phyloP scores from a whole-genome alignment of 2,329 filamentous ascomycete species.

The Paraconiothyrium brasiliense region DNA sequence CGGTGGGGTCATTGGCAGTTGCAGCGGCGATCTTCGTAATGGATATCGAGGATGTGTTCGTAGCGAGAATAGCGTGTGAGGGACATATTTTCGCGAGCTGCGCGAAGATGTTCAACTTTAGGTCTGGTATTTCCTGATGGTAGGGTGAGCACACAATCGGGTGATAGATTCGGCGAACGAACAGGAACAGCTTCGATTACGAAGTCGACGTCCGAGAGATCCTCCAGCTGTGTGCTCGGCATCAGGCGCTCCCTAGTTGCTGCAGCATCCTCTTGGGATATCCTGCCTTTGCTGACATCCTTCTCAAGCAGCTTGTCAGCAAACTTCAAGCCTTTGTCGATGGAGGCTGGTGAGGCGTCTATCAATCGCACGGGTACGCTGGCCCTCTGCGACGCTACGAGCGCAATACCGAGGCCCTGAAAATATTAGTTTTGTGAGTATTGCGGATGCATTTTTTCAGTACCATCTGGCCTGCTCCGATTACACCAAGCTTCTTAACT shows the following conservation, averaged over 20 bases:
- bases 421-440: constrained; percentile 29
- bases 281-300: constrained; percentile 86
- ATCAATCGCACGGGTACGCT: constrained; percentile 85
- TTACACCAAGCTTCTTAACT: constrained; percentile 87
- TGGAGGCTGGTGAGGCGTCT: constrained; percentile 82
- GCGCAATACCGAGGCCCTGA: constrained; percentile 92
- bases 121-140: constrained; percentile 74
- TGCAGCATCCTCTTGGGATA: constrained; percentile 83
- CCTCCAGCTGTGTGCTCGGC: constrained; percentile 76
- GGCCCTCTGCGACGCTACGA: constrained; percentile 88
- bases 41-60: constrained; percentile 98
- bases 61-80: constrained; percentile 87
- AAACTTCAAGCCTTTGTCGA: constrained; percentile 90
- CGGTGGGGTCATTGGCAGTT: constrained; percentile 78
- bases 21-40: constrained; percentile 95
- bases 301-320: constrained; percentile 94
- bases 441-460: constrained; percentile 34
- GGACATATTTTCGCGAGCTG: constrained; percentile 83
- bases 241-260: constrained; percentile 74
- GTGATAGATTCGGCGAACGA: constrained; percentile 10
- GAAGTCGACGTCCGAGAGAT: constrained; percentile 87
- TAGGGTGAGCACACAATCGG: constrained; percentile 12
- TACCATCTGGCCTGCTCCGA: constrained; percentile 97
- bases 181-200: constrained; percentile 94
- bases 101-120: constrained; percentile 89